phyloP scores from a whole-genome alignment of 352 stramenopile genomes.

The Phytophthora aleatoria region DNA sequence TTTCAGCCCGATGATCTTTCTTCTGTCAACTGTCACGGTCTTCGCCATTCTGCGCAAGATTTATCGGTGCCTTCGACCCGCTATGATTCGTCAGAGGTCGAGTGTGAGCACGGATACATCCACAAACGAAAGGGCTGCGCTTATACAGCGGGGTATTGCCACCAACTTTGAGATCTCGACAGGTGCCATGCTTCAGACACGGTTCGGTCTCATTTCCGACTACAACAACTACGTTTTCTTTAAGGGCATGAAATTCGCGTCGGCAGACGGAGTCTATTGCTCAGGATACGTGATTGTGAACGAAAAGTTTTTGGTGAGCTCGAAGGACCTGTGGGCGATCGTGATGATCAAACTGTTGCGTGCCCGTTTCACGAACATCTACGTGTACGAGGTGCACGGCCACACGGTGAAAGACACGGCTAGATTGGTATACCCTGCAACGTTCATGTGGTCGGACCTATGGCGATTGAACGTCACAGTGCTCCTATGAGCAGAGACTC shows the following conservation, averaged over 20 bases:
- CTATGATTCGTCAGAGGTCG: slow-evolving; percentile 16
- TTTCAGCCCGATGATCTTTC: slow-evolving; percentile 24
- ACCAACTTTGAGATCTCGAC: slow-evolving; percentile 41
- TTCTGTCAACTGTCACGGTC: slow-evolving; percentile 11
- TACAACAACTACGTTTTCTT: slow-evolving; percentile 47
- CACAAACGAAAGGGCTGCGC: slow-evolving; percentile 12
- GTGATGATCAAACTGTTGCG: slow-evolving; percentile 38
- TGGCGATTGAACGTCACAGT: slow-evolving; percentile 34
- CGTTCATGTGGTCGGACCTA: slow-evolving; percentile 34
- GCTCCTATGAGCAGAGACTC: slow-evolving; percentile 14
- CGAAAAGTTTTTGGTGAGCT: slow-evolving; percentile 41
- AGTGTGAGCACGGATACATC: slow-evolving; percentile 18
- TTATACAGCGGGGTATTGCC: slow-evolving; percentile 7
- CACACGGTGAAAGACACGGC: slow-evolving; percentile 38
- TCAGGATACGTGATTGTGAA: slow-evolving; percentile 45
- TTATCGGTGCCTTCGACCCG: slow-evolving; percentile 13
- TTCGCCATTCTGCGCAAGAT: slow-evolving; percentile 21
- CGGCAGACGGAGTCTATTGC: slow-evolving; percentile 40
- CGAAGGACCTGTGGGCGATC: slow-evolving; percentile 33
- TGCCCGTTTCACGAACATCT: slow-evolving; percentile 29
- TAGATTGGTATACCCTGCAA: slow-evolving; percentile 34
- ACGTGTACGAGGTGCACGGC: slow-evolving; percentile 42
- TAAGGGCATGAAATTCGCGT: slow-evolving; percentile 48
- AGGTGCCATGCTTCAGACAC: slow-evolving; percentile 28
- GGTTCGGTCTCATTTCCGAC: slow-evolving; percentile 41